These are phyloP conservation scores for Colletotrichum falcatum DNA, from an alignment of 2,329 filamentous ascomycete species.

Conservation along the genomic window DNA sequence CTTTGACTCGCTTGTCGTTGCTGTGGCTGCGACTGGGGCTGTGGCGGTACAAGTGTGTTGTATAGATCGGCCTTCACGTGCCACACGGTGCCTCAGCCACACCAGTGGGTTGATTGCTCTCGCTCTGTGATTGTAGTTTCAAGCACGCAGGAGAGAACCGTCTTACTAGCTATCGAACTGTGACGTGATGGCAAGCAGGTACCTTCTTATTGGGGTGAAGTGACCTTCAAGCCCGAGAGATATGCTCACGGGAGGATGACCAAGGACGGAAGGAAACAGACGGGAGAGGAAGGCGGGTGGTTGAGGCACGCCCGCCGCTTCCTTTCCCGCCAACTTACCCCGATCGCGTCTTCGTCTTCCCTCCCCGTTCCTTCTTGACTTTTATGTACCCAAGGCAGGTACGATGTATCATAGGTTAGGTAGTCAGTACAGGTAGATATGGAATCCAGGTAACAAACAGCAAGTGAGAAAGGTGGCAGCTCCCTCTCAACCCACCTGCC, in stretches of 20 bases:
- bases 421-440: too few species aligned
- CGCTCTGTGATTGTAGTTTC: not conserved
- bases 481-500: too few species aligned
- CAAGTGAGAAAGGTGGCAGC: not conserved
- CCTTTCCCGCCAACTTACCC: not conserved
- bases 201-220: constrained; percentile 16
- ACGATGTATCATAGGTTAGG: too few species aligned
- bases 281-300: constrained; percentile 1
- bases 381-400: not conserved
- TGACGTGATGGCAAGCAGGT: constrained; percentile 2
- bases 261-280: not conserved
- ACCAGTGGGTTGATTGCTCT: not conserved
- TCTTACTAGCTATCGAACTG: constrained; percentile 2
- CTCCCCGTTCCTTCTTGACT: not conserved
- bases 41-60: too few species aligned
- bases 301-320: not conserved
- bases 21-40: not conserved
- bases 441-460: not conserved
- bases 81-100: constrained; percentile 18
- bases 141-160: constrained; percentile 1
- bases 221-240: not conserved
- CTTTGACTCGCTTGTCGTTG: constrained; percentile 3
- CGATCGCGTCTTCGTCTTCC: not conserved
- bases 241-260: not conserved
- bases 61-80: too few species aligned